phyloP scores from a whole-genome alignment of 441 rosid species.

The Pelargonium australe region DNA sequence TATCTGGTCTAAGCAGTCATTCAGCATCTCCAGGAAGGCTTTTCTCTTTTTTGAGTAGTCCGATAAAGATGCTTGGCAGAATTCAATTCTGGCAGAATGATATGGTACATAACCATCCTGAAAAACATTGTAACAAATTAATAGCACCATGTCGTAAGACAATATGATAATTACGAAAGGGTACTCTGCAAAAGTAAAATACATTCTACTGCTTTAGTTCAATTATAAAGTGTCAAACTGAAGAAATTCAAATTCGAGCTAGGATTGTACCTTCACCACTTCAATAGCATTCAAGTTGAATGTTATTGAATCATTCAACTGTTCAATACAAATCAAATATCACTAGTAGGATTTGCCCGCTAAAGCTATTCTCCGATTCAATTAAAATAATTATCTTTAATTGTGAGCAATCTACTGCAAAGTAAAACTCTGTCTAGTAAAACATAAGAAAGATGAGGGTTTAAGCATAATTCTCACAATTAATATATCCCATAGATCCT shows the following conservation, averaged over 20 bases:
- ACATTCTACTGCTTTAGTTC: background rate
- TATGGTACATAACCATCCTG: conserved; percentile 99
- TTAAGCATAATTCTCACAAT: background rate
- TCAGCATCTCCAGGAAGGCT: conserved; percentile 82
- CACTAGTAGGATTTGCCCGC: background rate
- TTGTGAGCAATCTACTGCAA: background rate
- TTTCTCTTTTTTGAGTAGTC: conserved; percentile 75
- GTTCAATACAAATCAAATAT: background rate
- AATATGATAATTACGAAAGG: background rate
- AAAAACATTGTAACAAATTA: conserved; percentile 1
- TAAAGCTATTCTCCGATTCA: background rate
- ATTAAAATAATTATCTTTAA: background rate
- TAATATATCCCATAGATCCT: too few relatives aligned
- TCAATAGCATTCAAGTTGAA: too few relatives aligned
- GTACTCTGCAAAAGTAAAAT: background rate
- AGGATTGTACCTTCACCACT: background rate
- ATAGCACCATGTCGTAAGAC: background rate
- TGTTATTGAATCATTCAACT: background rate
- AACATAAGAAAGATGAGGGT: too few relatives aligned
- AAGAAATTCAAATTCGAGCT: background rate
- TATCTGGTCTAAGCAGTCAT: conserved; percentile 80
- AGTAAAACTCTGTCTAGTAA: too few relatives aligned
- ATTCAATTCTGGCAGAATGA: conserved; percentile 88
- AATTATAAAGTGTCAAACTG: background rate
- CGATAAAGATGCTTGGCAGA: conserved; percentile 62